Base-by-base conservation (phyloP, 768 basidiomycete genomes). In the Hypholoma fasciculare region DNA sequence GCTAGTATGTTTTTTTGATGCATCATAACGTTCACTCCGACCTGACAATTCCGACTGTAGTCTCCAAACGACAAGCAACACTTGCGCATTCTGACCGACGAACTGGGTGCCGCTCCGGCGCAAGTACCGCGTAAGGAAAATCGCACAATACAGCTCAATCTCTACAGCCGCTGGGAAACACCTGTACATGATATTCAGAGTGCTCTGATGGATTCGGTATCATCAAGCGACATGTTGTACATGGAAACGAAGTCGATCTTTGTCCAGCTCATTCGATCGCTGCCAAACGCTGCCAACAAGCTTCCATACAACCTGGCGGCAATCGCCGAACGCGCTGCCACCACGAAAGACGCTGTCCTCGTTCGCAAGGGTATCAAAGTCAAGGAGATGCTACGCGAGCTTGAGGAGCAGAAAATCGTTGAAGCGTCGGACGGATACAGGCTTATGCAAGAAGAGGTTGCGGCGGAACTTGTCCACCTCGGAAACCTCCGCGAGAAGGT, bases 171-270 rank as follows among this genome's bases (percentile, higher is more conserved):
- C 16, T 99, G 97, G 97, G 97, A 99, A 77, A 98, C 95, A 8
- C 96, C 97, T 1, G 93, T 99, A 47, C 97, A 98, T 65, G 97
- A 99, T 69, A 88, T 98, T 47, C 93, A 96, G 62, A 96, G 90
- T 44, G 94, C 96, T 1, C 83, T 99, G 57, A 95, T 98, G 89
- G 95, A 96, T 72, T 92, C 94, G 23, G 90, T 99, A 27, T 98
- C 97, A 20, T 94, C 95, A 46, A 91, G 91, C 70, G 97, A 99
- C 75, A 96, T 99, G 87, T 85, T 98, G 30, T 99, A 98, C 78
- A 98, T 98, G 95, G 97, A 99, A 72, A 92, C 97, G 56, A 99
- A 99, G 78, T 98, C 96, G 7, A 98, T 98, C 69, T 95, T 99
- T 64, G 97, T 98, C 34, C 95, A 98, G 71, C 85, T 98, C 53